phyloP scores from a whole-genome alignment of 495 filamentous ascomycete species.

The Staphylotrichum tortipilum region DNA sequence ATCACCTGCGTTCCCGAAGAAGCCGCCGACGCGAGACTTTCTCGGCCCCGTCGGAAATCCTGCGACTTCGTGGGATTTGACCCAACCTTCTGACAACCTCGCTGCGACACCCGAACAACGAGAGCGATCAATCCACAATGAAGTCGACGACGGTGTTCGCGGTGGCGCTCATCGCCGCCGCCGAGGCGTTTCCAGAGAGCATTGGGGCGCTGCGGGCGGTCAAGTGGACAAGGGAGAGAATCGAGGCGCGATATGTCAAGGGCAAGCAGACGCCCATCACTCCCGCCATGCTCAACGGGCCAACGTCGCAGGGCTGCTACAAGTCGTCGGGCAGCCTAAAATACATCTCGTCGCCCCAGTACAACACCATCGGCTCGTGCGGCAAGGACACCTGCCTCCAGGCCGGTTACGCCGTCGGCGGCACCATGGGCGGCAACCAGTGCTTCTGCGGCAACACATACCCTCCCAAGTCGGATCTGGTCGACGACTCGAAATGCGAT shows the following conservation, averaged over 20 bases:
- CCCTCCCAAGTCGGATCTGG: constrained; percentile 40
- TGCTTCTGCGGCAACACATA: constrained; percentile 58
- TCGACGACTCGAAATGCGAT: constrained; percentile 46
- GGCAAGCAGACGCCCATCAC: constrained; percentile 3
- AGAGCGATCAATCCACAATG: constrained; percentile 15
- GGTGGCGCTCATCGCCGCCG: constrained; percentile 12
- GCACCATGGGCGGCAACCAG: constrained; percentile 14
- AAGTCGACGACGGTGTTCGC: constrained; percentile 15
- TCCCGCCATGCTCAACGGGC: background rate
- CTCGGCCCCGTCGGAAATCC: no score
- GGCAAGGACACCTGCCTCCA: constrained; percentile 6
- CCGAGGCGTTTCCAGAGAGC: constrained; percentile 12
- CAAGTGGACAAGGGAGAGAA: background rate
- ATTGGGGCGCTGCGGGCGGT: background rate
- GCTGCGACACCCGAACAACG: background rate
- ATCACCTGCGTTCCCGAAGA: background rate
- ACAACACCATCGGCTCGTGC: constrained; percentile 15
- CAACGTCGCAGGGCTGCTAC: constrained; percentile 26
- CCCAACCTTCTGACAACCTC: no score
- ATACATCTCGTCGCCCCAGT: background rate
- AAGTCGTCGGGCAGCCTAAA: constrained; percentile 14
- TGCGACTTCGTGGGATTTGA: no score
- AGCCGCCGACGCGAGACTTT: constrained; percentile 1
- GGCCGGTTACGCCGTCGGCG: constrained; percentile 9
- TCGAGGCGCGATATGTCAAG: background rate